phyloP scores from a whole-genome alignment of 495 filamentous ascomycete species.

The Penicillium lagena region DNA sequence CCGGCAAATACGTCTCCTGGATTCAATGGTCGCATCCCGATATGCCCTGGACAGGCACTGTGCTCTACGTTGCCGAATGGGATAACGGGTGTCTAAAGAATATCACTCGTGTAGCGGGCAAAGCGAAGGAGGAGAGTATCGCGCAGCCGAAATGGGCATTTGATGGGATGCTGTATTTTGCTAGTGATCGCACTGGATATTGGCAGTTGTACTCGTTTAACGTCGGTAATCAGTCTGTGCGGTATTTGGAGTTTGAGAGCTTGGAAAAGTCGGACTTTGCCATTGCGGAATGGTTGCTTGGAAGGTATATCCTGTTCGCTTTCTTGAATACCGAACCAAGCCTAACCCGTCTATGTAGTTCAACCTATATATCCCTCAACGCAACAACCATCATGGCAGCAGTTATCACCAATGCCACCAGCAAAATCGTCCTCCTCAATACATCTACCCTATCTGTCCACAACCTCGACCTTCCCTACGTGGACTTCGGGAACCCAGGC shows the following conservation, averaged over 20 bases:
- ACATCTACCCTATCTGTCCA: conserved; percentile 6
- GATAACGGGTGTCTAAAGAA: conserved; percentile 12
- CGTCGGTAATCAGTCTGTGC: background rate
- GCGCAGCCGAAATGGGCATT: conserved; percentile 38
- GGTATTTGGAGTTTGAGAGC: conserved; percentile 13
- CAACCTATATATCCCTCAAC: conserved; percentile 30
- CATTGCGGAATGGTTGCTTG: conserved; percentile 29
- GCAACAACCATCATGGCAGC: conserved; percentile 28
- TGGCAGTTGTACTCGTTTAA: conserved; percentile 34
- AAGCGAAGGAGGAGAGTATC: conserved; percentile 24
- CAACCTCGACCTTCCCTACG: conserved; percentile 17
- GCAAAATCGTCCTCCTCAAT: conserved; percentile 15
- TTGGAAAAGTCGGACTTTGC: conserved; percentile 36
- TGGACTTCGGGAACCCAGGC: conserved; percentile 9
- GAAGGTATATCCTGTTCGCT: conserved; percentile 16
- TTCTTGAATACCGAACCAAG: background rate
- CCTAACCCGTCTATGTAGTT: conserved; percentile 9
- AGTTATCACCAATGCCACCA: conserved; percentile 17
- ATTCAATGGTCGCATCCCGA: conserved; percentile 45
- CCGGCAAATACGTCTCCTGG: conserved; percentile 38
- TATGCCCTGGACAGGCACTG: conserved; percentile 42
- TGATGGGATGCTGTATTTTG: conserved; percentile 38
- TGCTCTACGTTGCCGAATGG: conserved; percentile 34
- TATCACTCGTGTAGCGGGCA: conserved; percentile 21
- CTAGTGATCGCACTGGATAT: conserved; percentile 31